Base-by-base conservation (phyloP, 805 yeast genomes). In the Priceomyces carsonii region DNA sequence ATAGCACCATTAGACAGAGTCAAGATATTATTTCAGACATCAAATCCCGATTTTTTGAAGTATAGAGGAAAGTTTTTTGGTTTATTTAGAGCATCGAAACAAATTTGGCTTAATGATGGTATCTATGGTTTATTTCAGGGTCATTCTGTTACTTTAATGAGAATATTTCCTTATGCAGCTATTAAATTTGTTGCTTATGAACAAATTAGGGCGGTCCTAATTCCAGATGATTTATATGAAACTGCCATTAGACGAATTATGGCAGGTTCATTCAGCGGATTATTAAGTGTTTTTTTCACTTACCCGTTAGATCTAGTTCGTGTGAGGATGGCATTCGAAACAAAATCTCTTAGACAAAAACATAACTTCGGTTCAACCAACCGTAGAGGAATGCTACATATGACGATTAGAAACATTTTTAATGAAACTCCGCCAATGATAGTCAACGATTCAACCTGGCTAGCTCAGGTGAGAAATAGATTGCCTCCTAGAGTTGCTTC, bases 91-190 rank as follows among this genome's bases (percentile, higher is more conserved):
- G 98, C 99, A 0, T 83, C 83, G 0, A 63, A 63, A 22, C 73
- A 77, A 38, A 90, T 93, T 17, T 78, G 78, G 63, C 37, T 48
- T 6, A 69, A 65, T 33, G 93, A 88, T 57, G 98, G 98, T 12
- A 30, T 80, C 1, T 43, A 65, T 27, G 99, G 99, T 1, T 75
- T 93, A 36, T 91, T 80, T 57, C 96, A 91, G 52, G 99, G 99
- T 26, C 99, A 93, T 58, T 86, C 95, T 4, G 96, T 95, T 1
- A 93, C 99, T 0, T 65, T 93, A 33, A 59, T 90, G 27, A 72
- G 99, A 43, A 87, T 93, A 3, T 91, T 93, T 58, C 99, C 99
- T 1, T 93, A 93, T 58, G 97, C 99, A 3, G 96, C 96, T 8
- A 85, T 93, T 52, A 93, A 93, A 58, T 93, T 91, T 59, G 96